Evolutionary conservation across 805 yeast species (phyloP), one percentile per base, ranked within the genome.

Genomic region (Kodamaea laetipori): DNA sequence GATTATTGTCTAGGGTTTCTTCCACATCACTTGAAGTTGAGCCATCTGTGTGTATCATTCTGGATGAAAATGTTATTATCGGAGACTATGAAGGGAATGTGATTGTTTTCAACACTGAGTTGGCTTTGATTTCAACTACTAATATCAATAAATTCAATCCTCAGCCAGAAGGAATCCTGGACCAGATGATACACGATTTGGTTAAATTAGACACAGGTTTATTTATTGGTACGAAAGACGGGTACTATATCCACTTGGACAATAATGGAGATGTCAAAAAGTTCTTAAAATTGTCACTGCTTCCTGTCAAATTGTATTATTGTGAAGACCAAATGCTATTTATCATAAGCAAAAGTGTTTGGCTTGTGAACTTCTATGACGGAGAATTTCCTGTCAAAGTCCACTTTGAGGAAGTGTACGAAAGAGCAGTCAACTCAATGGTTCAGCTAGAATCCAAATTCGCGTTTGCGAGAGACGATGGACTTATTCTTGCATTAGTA

Each of bases 381-480:
- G 56, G 64, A 5, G 37, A 39, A 6, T 52, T 41, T 13, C 76
- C 75, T 2, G 41, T 41, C 6, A 55, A 58, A 33, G 67, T 69
- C 6, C 50, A 56, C 18, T 67, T 68, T 36, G 72, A 67, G 10
- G 74, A 71, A 31, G 61, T 53, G 24, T 49, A 50, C 19, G 74
- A 69, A 13, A 58, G 65, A 18, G 33, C 58, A 1, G 48, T 68
- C 1, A 24, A 39, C 8, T 41, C 52, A 15, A 48, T 58, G 45
- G 44, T 46, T 1, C 56, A 52, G 32, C 35, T 55, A 11, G 55
- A 53, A 4, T 48, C 39, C 2, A 33, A 24, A 21, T 46, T 57
- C 41, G 57, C 52, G 5, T 52, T 54, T 42, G 48, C 66, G 4
- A 49, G 71, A 35, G 74, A 67, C 17, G 73, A 69, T 40, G 76